Evolutionary conservation across 2,329 filamentous ascomycete genomes (phyloP).

Genomic region (Aureobasidium melanogenum): DNA sequence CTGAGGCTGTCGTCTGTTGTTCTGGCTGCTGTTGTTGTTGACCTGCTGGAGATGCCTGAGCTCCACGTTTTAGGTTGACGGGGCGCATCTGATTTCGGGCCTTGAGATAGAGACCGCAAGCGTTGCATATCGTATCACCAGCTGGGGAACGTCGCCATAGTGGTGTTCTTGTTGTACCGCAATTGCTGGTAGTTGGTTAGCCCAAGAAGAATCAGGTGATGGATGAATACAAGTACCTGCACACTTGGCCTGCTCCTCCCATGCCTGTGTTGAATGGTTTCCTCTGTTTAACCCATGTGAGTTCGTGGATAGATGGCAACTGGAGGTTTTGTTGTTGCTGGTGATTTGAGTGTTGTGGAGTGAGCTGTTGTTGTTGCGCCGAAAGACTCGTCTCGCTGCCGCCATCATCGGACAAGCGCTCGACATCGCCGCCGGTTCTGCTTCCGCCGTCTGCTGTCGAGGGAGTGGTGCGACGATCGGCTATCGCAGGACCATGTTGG

Average conservation of each 20-base stretch:
- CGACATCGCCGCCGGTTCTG: slow-evolving; percentile 10
- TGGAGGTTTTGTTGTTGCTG: slow-evolving; percentile 10
- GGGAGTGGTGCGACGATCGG: slow-evolving; percentile 11
- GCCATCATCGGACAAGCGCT: background rate
- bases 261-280: slow-evolving; percentile 13
- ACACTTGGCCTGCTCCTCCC: slow-evolving; percentile 48
- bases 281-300: slow-evolving; percentile 10
- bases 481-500: slow-evolving; percentile 15
- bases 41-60: slow-evolving; percentile 29
- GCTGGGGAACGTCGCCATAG: slow-evolving; percentile 90
- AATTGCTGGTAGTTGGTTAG: slow-evolving; percentile 58
- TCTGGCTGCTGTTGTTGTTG: slow-evolving; percentile 28
- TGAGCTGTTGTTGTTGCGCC: slow-evolving; percentile 10
- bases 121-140: slow-evolving; percentile 94
- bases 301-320: slow-evolving; percentile 12
- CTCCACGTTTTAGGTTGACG: slow-evolving; percentile 76
- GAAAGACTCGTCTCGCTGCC: background rate
- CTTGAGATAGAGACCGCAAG: slow-evolving; percentile 90
- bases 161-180: slow-evolving; percentile 85
- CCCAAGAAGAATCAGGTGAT: background rate
- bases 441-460: slow-evolving; percentile 9
- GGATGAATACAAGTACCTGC: slow-evolving; percentile 49
- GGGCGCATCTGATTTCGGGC: slow-evolving; percentile 85
- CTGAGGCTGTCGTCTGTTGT: background rate
- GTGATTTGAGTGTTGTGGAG: slow-evolving; percentile 10